phyloP scores from a whole-genome alignment of 306 rosid genomes.

The Prunus persica region DNA sequence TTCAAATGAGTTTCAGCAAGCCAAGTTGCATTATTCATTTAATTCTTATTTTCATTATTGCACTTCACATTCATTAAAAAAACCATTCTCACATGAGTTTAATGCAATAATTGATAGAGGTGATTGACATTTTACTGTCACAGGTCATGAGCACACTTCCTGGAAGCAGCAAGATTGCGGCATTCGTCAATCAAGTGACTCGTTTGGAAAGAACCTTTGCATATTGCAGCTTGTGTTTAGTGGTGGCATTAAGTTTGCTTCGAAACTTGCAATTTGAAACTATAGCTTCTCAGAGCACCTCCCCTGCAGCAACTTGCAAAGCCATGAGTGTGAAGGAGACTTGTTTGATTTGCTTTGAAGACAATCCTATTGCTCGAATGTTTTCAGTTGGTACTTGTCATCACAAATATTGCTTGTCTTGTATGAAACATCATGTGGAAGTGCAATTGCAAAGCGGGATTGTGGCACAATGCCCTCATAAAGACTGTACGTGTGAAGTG shows the following conservation, averaged over 20 bases:
- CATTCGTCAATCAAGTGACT: conserved; percentile 27
- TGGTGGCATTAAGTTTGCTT: no score
- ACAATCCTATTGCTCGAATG: conserved; percentile 38
- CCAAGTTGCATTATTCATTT: no score
- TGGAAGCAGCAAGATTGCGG: conserved; percentile 8
- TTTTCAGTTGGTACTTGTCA: conserved; percentile 60
- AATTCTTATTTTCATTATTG: neutral
- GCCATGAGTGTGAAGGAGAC: conserved; percentile 33
- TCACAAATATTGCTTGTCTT: conserved; percentile 73
- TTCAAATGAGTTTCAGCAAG: no score
- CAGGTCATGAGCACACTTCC: neutral
- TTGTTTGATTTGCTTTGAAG: conserved; percentile 78
- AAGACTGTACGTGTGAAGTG: conserved; percentile 53
- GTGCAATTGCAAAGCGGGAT: conserved; percentile 56
- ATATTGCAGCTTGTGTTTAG: conserved; percentile 16
- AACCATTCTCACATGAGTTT: neutral
- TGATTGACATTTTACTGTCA: no score
- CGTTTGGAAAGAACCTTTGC: conserved; percentile 28
- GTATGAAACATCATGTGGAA: conserved; percentile 73
- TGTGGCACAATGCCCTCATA: conserved; percentile 66
- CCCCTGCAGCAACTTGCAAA: conserved; percentile 25
- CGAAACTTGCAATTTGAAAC: conserved; percentile 59
- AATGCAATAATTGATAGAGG: neutral
- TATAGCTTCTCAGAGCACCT: conserved; percentile 31
- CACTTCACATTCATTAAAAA: neutral